These are phyloP conservation scores for Botrytis deweyae DNA, from an alignment of 2,329 filamentous ascomycete species.

Conservation along the genomic window DNA sequence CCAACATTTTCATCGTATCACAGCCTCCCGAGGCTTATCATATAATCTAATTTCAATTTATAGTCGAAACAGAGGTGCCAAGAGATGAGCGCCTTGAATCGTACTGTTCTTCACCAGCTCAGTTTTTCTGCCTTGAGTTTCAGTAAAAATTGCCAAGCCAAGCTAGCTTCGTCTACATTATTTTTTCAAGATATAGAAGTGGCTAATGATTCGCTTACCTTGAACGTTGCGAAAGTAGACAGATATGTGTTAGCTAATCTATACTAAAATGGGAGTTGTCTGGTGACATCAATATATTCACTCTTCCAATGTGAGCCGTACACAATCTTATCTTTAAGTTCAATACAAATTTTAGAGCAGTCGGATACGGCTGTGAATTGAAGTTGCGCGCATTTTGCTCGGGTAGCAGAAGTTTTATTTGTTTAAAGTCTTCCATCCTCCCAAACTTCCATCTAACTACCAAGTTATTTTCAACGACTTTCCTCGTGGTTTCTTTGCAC, in stretches of 20 bases:
- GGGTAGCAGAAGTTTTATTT: not conserved
- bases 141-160: not conserved
- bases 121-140: no score
- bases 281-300: not conserved
- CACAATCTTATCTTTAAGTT: not conserved
- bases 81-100: not conserved
- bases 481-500: not conserved
- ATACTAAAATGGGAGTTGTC: accelerated
- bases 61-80: not conserved
- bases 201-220: not conserved
- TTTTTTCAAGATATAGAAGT: not conserved
- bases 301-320: not conserved
- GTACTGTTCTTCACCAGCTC: no score
- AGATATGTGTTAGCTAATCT: not conserved
- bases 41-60: not conserved
- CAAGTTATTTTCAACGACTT: not conserved
- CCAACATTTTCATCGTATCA: not conserved
- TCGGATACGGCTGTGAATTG: not conserved
- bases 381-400: not conserved
- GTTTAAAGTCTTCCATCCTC: not conserved
- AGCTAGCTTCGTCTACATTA: not conserved
- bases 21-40: not conserved
- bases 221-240: not conserved
- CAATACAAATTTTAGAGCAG: not conserved
- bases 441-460: not conserved